Base-by-base conservation (phyloP, 192 early-diverging fungal genomes). In the Mortierella hygrophila region DNA sequence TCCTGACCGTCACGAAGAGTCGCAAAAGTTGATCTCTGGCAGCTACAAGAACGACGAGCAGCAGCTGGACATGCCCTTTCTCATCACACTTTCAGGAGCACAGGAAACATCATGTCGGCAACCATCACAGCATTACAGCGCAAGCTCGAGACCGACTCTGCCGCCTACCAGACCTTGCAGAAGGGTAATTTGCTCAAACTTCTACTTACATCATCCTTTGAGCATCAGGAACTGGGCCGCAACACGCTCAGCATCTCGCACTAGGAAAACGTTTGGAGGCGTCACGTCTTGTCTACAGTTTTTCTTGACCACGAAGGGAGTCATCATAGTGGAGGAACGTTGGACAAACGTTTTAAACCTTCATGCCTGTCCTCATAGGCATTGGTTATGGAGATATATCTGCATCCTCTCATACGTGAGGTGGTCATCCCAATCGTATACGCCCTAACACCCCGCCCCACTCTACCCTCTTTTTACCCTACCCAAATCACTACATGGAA, bases 111-210 rank as follows among this genome's bases (percentile, higher is more conserved):
- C 77, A 91, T 90, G 82, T 86, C 89, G 44, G 37, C 90, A 63
- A n/a, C 89, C 60, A 87, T 81, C 74, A 47, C 55, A 71, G 78
- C 79, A 78, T 80, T 93, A 68, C 89, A 93, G 77, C 89, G 87
- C 52, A 91, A 92, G 65, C 92, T 97, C 44, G 95, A 97, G 86
- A 84, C 89, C 26, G 94, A 94, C 70, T 93, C 93, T 60, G 91
- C 89, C 81, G 93, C 91, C n/a, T 93, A 94, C 78, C 94, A 96
- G 74, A 82, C 90, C 54, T 80, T 96, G 29, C 96, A 96, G 55
- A 94, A 93, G 82, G 93, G 94, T 93, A 90, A 29, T 87, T 18
- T 46, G 11, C 44, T 46, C 21, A 46, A 65, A 13, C 1, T 37
- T 60, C n/a, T 38, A 20, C 21, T 0, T 41, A 73, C 70, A 29